Base-by-base conservation (phyloP, 352 stramenopile species). In the Globisporangium takayamanum region DNA sequence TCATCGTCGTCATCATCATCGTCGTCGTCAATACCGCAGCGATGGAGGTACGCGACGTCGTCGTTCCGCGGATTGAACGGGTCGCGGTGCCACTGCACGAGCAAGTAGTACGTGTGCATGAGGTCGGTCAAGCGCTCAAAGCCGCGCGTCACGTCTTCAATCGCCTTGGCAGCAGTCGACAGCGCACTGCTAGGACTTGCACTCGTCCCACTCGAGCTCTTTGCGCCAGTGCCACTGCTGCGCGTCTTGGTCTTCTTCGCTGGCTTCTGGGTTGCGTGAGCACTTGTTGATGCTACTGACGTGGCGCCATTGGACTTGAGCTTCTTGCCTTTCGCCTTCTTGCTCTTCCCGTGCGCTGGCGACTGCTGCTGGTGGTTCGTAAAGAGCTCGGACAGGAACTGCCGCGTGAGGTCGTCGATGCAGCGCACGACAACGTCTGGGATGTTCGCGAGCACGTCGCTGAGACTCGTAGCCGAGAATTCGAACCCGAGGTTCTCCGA, bases 41-140 rank as follows among this genome's bases (percentile, higher is more conserved):
- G 73, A 62, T 96, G 85, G 12, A 96, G 66, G 50, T 91, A 94
- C 16, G 57, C 64, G 14, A 79, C 30, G 33, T 86, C 75, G 30
- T 92, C 80, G 46, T 93, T 94, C 14, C 69, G 72, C 3, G 80
- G 72, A 51, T 93, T 90, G 44, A 95, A 94, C 8, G 87, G 82
- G 56, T 89, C 74, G 18, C 78, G 78, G 68, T 97, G 89, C 89
- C 88, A 97, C 53, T 97, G 87, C 1, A 89, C 84, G 39, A 96
- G 67, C 33, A 94, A 50, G 62, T 96, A 95, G 46, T 96, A 94
- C 3, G 76, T 92, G 69, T 97, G 87, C 73, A 97, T 86, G 37
- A 96, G 64, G 18, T 91, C 70, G 8, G 87, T 89, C 20, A 95
- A 62, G 1, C 72, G 63, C 55, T 94, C 83, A 57, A 87, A 94